A percentile compares a stretch with the other conserved stretches of the same genome.
Evolutionary conservation across 2,329 filamentous ascomycete species (phyloP).

Genomic region (Pseudogymnoascus sp.): DNA sequence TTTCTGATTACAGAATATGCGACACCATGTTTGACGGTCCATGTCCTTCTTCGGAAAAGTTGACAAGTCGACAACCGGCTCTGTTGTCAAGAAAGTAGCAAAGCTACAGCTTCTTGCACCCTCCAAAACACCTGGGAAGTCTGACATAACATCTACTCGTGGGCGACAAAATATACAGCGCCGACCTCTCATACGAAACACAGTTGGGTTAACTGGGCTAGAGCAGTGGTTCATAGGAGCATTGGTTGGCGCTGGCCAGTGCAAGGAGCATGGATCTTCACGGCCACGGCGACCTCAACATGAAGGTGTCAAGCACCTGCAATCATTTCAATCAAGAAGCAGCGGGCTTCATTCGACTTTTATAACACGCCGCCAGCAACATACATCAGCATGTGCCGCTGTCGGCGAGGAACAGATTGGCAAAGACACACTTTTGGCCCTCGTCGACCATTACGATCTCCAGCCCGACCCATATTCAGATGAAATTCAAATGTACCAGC

Average conservation of each 20-base stretch:
- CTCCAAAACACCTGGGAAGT: slow-evolving; percentile 21
- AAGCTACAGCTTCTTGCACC: slow-evolving; percentile 26
- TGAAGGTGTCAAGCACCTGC: slow-evolving; percentile 4
- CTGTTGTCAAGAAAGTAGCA: slow-evolving; percentile 39
- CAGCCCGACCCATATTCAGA: slow-evolving; percentile 40
- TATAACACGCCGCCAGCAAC: slow-evolving; percentile 1
- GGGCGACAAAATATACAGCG: neutral
- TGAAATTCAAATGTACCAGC: slow-evolving; percentile 38
- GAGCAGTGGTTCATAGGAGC: slow-evolving; percentile 30
- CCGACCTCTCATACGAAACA: neutral
- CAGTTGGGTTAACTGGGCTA: slow-evolving; percentile 13
- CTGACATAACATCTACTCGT: slow-evolving; percentile 15
- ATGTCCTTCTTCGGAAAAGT: slow-evolving; percentile 55
- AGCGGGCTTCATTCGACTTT: neutral
- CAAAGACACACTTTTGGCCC: slow-evolving; percentile 42
- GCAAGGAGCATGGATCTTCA: slow-evolving; percentile 11
- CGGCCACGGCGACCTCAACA: neutral
- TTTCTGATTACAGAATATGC: slow-evolving; percentile 11
- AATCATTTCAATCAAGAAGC: neutral
- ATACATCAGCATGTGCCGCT: slow-evolving; percentile 1
- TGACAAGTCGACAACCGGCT: slow-evolving; percentile 41
- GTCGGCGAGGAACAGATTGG: neutral
- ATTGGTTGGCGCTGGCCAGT: slow-evolving; percentile 25
- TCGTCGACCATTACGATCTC: slow-evolving; percentile 44
- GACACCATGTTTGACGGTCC: slow-evolving; percentile 54